phyloP scores from a whole-genome alignment of 176 grass and related monocot species.

The Cenchrus fungigraminus region DNA sequence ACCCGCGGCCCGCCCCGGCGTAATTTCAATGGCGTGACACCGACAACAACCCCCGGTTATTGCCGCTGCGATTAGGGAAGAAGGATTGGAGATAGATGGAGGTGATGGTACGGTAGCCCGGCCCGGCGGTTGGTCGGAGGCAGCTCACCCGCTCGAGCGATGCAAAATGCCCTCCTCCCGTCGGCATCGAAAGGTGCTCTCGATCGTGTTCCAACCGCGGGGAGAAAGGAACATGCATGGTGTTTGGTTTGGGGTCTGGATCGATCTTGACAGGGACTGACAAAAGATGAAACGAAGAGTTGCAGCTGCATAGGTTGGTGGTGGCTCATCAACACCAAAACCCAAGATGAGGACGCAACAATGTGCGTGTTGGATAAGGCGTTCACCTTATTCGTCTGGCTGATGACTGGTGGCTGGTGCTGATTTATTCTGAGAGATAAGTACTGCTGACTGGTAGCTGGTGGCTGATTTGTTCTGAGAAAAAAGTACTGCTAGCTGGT shows the following conservation, averaged over 20 bases:
- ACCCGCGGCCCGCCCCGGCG: no score
- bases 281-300: no score
- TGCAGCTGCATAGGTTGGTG: not conserved
- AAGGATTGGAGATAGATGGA: not conserved
- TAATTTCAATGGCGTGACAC: not conserved
- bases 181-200: not conserved
- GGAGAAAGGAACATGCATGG: no score
- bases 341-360: not conserved
- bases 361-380: no score
- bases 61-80: not conserved
- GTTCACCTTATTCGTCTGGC: no score
- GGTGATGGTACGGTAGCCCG: not conserved
- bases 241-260: not conserved
- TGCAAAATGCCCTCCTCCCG: no score
- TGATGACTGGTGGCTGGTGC: no score
- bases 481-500: no score
- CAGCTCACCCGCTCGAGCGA: conserved; percentile 13
- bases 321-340: not conserved
- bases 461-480: no score
- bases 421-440: no score
- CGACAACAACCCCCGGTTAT: not conserved
- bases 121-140: not conserved
- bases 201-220: not conserved
- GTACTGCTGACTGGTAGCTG: no score
- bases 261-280: not conserved